Conservation (phyloP, 768 basidiomycete species). For the Fistulinella prunicolor region DNA sequence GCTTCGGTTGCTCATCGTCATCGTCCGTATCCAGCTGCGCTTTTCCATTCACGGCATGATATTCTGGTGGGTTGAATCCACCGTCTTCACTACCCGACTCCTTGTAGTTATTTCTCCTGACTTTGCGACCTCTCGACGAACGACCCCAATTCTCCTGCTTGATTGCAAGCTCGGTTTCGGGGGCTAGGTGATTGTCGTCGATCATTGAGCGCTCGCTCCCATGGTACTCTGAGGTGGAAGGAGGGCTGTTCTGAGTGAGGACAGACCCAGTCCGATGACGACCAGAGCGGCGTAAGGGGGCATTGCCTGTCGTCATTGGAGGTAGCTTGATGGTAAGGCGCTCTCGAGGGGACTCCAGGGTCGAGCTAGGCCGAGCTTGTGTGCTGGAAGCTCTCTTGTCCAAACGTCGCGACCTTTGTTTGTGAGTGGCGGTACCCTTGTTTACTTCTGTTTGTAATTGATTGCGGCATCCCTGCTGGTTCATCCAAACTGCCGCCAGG, state of each 20-base stretch:
- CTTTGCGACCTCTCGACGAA: constrained; percentile 41
- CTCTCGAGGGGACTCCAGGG: constrained; percentile 22
- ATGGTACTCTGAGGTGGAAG: constrained; percentile 33
- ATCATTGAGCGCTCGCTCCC: constrained; percentile 33
- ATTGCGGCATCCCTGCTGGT: constrained; percentile 13
- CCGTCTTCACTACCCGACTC: constrained; percentile 49
- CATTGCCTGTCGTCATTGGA: constrained; percentile 17
- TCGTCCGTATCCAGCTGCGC: constrained; percentile 25
- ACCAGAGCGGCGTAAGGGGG: constrained; percentile 24
- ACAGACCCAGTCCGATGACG: constrained; percentile 22
- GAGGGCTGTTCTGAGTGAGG: constrained; percentile 21
- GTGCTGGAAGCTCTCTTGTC: constrained; percentile 20
- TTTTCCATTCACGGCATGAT: constrained; percentile 20
- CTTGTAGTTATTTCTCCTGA: constrained; percentile 38
- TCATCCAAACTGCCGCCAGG: constrained; percentile 24
- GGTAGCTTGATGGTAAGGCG: constrained; percentile 22
- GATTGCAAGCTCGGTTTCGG: neutral
- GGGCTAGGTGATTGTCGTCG: constrained; percentile 22
- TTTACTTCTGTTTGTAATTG: constrained; percentile 29
- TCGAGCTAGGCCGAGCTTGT: constrained; percentile 10
- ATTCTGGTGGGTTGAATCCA: constrained; percentile 7
- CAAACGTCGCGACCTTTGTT: constrained; percentile 30
- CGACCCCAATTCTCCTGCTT: constrained; percentile 16
- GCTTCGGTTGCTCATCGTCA: constrained; percentile 26
- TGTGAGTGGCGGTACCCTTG: constrained; percentile 28